Base-by-base conservation (phyloP, 2,329 filamentous ascomycete species). In the Aspergillus sp. region DNA sequence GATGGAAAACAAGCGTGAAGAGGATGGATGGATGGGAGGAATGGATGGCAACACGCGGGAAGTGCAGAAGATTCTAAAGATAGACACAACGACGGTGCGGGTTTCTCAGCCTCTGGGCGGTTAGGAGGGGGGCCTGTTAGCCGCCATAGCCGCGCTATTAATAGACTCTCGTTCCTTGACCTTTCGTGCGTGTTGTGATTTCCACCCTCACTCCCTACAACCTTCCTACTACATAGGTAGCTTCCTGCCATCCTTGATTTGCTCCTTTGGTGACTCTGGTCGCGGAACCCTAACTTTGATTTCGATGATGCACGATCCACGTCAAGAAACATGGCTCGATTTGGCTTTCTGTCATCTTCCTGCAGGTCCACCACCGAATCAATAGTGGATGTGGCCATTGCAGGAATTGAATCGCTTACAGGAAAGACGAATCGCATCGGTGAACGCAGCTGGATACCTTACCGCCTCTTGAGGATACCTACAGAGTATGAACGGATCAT, bases 41-140 rank as follows among this genome's bases (percentile, higher is more conserved):
- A 51, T 54, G 53, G 53, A 56, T 45, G 47, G 60, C 54, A 58
- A 58, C 55, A 57, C 59, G 54, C 63, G 62, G 53, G 60, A 60
- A 51, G 58, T 63, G 53, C 62, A 66, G 59, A 66, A 60, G 58
- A 66, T 67, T 60, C 65, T 68, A 63, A 70, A 65, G 61, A 68
- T 66, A 67, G 63, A 60, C 52, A 47, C 38, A 36, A 35, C 30
- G 45, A 48, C 35, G 46, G 26, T 36, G 46, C 46, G 35, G 35
- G 46, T 41, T 24, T 24, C 35, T 38, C 19, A 40, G 35, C 46
- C 46, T 42, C 33, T 42, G 47, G 17, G 36, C 46, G 33, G n/a
- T 22, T 42, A 42, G 17, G 35, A 17, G 35, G 14, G 35, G 35
- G 2, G 2, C 22, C 38, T 32, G 26, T 47, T 41, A 38, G 38